These are phyloP conservation scores for Symmetrospora coprosmae DNA, from an alignment of 768 basidiomycete species.

Conservation along the genomic window DNA sequence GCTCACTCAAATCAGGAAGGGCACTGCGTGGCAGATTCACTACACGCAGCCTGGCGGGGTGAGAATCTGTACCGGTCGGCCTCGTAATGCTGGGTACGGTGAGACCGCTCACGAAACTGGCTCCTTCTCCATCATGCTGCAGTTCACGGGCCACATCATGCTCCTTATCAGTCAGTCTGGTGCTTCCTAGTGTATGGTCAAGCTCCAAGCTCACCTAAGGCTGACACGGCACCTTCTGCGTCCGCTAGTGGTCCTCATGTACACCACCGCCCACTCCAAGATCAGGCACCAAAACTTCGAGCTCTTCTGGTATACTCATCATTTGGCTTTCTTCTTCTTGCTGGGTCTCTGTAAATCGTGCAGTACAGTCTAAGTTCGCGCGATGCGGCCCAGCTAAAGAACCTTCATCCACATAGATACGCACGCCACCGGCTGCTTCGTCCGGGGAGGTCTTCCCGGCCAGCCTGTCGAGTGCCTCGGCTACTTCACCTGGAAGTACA, in stretches of 20 bases:
- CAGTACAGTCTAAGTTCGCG: too few species aligned
- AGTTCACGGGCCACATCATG: conserved; percentile 86
- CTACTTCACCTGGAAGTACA: conserved; percentile 75
- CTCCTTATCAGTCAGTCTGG: conserved; percentile 77
- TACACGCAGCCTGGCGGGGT: conserved; percentile 40
- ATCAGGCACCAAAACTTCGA: conserved; percentile 53
- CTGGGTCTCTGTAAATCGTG: conserved; percentile 49
- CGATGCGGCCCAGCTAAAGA: accelerated
- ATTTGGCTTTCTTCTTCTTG: conserved; percentile 88
- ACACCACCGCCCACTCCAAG: conserved; percentile 69
- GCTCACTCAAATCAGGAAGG: conserved; percentile 63
- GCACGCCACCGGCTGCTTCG: conserved; percentile 65
- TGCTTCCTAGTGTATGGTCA: too few species aligned
- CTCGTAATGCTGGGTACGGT: too few species aligned
- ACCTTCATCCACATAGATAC: not conserved
- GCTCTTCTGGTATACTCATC: conserved; percentile 94
- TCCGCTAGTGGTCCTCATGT: too few species aligned
- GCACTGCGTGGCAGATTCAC: conserved; percentile 67
- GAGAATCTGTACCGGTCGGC: not conserved
- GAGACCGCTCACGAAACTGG: conserved; percentile 50
- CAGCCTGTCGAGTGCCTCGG: conserved; percentile 51
- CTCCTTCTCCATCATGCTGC: conserved; percentile 31
- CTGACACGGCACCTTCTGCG: too few species aligned
- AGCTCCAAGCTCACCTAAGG: too few species aligned
- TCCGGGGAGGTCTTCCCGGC: conserved; percentile 45